Base-by-base conservation (phyloP, 108 stramenopile genomes). In the Skeletonema grethae region DNA sequence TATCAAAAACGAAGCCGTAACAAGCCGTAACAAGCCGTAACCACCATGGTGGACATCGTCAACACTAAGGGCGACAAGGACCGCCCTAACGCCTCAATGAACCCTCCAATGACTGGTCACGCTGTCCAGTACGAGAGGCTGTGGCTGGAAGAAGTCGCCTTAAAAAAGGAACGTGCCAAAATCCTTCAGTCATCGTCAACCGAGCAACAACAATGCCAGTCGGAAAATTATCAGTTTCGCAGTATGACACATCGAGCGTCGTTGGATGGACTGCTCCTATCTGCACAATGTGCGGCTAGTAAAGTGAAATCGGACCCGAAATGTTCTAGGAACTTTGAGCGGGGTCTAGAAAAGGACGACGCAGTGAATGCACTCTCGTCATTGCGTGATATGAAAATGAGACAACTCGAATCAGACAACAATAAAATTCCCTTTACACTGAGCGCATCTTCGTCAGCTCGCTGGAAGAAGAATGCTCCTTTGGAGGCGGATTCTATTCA, bases 161-260 rank as follows among this genome's bases (percentile, higher is more conserved):
- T 76, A 16, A 22, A 69, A 43, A 69, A 68, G 31, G 66, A 48
- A 3, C 59, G 41, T 34, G 30, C 58, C 38, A 61, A 61, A 43
- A 34, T 20, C 31, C 12, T 22, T 20, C 32, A 65, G 22, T 22
- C 28, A 13, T 53, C 63, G 36, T 41, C 53, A 39, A 5, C 18
- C 31, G 43, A 67, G 20, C 63, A 66, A 58, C 28, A 57, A 28
- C 25, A 28, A 61, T 32, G 20, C 46, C n/a, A 56, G 20, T 16
- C 18, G 39, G 57, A 48, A 43, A n/a, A 34, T 48, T 30, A 36
- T 30, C 60, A 69, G 35, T 59, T 69, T 63, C 75, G 75, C 22
- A 67, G 67, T 7, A 56, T 76, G 75, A 31, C 69, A 18, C 67
- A 76, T 57, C 75, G 75, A 30, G 75, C 75, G 3, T 69, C 67